phyloP scores from a whole-genome alignment of 257 asterid species.

The Handroanthus guayacan region DNA sequence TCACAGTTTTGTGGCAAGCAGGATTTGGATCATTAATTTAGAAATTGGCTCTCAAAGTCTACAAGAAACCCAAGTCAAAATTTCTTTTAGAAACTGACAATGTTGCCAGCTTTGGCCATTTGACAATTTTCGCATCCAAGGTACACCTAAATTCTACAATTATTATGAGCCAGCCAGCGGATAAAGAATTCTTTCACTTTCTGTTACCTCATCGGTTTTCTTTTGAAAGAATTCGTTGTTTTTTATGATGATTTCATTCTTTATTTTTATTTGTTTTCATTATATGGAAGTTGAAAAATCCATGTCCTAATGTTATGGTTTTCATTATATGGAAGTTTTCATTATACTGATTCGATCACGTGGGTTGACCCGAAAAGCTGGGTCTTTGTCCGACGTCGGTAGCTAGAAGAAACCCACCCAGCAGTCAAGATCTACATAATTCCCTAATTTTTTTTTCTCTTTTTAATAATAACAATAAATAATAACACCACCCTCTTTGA shows the following conservation, averaged over 20 bases:
- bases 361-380: conserved; percentile 52
- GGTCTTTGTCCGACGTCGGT: conserved; percentile 50
- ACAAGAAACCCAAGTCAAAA: conserved; percentile 20
- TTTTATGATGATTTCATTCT: background rate
- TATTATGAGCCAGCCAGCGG: background rate
- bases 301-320: too few species aligned
- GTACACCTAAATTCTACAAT: background rate
- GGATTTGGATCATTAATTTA: conserved; percentile 26
- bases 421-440: conserved; percentile 39
- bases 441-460: background rate
- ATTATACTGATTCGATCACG: conserved; percentile 30
- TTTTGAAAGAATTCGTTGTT: too few species aligned
- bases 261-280: too few species aligned
- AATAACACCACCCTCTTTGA: background rate
- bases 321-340: too few species aligned
- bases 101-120: conserved; percentile 16
- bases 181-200: background rate
- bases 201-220: background rate
- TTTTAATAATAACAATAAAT: background rate
- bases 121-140: conserved; percentile 16
- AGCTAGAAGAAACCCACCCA: conserved; percentile 39
- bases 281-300: background rate
- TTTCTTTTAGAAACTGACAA: conserved; percentile 25
- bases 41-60: conserved; percentile 25
- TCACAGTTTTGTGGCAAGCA: conserved; percentile 32